phyloP scores from a whole-genome alignment of 1,139 yeast genomes.

The Candida sp. region DNA sequence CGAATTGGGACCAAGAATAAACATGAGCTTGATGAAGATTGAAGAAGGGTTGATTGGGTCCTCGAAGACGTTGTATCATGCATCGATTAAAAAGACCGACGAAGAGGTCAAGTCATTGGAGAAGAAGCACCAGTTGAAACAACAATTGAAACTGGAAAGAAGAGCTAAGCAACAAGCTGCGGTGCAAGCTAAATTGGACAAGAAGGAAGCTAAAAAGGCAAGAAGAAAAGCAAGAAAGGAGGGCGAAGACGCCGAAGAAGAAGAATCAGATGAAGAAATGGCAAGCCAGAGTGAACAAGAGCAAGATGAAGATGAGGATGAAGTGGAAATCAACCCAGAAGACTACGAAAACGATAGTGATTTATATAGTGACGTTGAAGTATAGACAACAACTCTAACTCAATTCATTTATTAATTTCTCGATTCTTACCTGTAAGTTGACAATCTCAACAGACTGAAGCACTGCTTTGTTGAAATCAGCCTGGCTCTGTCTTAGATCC shows the following conservation, averaged over 20 bases:
- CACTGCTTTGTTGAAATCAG: constrained; percentile 34
- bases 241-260: constrained; percentile 33
- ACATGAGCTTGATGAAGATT: constrained; percentile 76
- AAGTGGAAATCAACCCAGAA: constrained; percentile 40
- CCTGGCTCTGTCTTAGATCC: constrained; percentile 45
- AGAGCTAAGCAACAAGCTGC: constrained; percentile 81
- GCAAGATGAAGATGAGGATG: constrained; percentile 16
- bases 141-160: constrained; percentile 70
- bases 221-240: constrained; percentile 67
- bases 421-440: constrained; percentile 30
- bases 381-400: constrained; percentile 5
- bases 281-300: constrained; percentile 6
- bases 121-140: constrained; percentile 65
- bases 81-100: constrained; percentile 63
- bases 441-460: constrained; percentile 27
- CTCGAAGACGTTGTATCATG: constrained; percentile 81
- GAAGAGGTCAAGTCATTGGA: constrained; percentile 67
- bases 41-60: constrained; percentile 90
- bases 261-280: constrained; percentile 16
- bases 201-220: constrained; percentile 72
- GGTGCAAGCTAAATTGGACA: constrained; percentile 76
- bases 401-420: constrained; percentile 19
- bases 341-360: constrained; percentile 56
- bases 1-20: constrained; percentile 93
- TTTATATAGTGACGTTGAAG: constrained; percentile 48